A percentile compares a stretch with the other conserved stretches of the same genome.
phyloP scores from a whole-genome alignment of 2,329 filamentous ascomycete species.

The Colletotrichum tabaci region DNA sequence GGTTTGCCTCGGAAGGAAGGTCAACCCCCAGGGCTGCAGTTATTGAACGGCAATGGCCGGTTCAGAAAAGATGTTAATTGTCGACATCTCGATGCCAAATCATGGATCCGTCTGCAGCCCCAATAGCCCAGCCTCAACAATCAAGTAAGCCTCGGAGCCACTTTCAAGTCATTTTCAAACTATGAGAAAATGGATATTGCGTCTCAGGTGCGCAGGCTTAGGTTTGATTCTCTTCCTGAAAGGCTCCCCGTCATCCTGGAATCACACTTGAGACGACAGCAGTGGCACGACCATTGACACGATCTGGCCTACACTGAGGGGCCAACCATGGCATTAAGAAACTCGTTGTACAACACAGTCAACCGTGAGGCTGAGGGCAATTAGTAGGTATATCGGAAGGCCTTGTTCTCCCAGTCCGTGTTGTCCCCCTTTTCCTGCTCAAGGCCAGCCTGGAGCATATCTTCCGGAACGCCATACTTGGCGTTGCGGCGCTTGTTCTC shows the following conservation, averaged over 20 bases:
- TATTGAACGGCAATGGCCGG: background rate
- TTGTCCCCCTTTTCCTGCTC: conserved; percentile 37
- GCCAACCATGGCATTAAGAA: background rate
- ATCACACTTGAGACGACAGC: background rate
- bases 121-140: background rate
- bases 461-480: conserved; percentile 29
- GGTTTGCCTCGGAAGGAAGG: background rate
- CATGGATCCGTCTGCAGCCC: background rate
- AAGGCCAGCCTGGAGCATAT: conserved; percentile 33
- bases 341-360: background rate
- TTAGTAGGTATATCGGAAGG: conserved; percentile 40
- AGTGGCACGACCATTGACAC: background rate
- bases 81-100: background rate
- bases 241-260: background rate
- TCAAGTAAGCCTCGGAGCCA: background rate
- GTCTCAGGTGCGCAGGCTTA: background rate
- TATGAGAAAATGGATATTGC: background rate
- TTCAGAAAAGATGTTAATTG: background rate
- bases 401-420: conserved; percentile 40
- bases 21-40: background rate
- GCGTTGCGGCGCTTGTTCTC: conserved; percentile 47
- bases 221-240: background rate
- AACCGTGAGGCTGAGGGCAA: background rate
- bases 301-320: no score
- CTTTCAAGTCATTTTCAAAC: background rate